phyloP scores from a whole-genome alignment of 2,329 filamentous ascomycete genomes.

The Penicillium sclerotigenum region DNA sequence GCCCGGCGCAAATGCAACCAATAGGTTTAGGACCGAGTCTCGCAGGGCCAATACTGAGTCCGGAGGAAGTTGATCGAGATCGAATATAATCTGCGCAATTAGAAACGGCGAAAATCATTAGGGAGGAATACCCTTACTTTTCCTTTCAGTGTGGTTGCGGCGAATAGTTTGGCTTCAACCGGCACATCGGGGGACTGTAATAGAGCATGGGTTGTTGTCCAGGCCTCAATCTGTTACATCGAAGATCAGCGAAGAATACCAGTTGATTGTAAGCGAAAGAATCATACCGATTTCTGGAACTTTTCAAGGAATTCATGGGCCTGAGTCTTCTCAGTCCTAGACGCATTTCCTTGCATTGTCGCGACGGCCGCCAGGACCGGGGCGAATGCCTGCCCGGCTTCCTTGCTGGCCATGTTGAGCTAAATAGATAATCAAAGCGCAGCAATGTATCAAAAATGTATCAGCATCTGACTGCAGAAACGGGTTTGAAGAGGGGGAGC shows the following conservation, averaged over 20 bases:
- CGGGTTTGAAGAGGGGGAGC: constrained; percentile 8
- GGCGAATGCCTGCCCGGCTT: constrained; percentile 69
- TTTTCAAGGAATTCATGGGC: constrained; percentile 87
- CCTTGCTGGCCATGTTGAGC: constrained; percentile 63
- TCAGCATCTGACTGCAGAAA: not conserved
- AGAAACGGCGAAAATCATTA: constrained; percentile 15
- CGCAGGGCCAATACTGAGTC: constrained; percentile 73
- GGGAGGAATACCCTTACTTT: constrained; percentile 62
- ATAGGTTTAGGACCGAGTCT: constrained; percentile 75
- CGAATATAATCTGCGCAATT: constrained; percentile 78
- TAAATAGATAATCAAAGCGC: constrained; percentile 7
- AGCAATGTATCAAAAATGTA: constrained; percentile 9
- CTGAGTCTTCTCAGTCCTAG: constrained; percentile 79
- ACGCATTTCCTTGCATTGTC: constrained; percentile 82
- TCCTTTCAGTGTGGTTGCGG: constrained; percentile 93
- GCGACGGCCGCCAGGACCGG: constrained; percentile 84
- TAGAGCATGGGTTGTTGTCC: constrained; percentile 82
- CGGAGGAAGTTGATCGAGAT: constrained; percentile 81
- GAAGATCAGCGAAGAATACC: constrained; percentile 15
- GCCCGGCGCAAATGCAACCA: constrained; percentile 76
- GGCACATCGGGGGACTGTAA: constrained; percentile 73
- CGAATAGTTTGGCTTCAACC: constrained; percentile 86
- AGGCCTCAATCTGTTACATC: constrained; percentile 70
- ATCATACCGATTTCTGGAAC: constrained; percentile 93
- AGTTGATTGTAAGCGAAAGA: constrained; percentile 14